These are phyloP conservation scores for Scedosporium aurantiacum DNA, from an alignment of 2,329 filamentous ascomycete species.

Conservation along the genomic window DNA sequence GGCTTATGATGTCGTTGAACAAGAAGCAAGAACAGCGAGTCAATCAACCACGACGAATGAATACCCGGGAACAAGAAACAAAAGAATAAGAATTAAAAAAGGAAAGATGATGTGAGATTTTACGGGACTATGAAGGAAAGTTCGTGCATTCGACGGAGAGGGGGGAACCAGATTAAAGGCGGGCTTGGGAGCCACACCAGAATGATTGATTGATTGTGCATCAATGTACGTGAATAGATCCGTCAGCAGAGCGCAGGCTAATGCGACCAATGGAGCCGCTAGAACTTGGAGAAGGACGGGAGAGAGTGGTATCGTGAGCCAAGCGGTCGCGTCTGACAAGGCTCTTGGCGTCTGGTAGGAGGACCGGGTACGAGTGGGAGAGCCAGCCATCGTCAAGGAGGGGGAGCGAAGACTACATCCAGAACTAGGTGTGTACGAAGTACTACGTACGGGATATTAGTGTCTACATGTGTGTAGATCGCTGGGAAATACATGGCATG, in stretches of 20 bases:
- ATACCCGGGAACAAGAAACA: not conserved
- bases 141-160: not conserved
- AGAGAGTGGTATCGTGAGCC: not conserved
- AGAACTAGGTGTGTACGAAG: too few relatives aligned
- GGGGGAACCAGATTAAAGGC: not conserved
- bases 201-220: not conserved
- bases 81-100: not conserved
- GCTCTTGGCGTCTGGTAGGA: not conserved
- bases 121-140: not conserved
- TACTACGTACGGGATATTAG: too few relatives aligned
- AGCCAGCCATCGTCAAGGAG: not conserved
- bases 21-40: not conserved
- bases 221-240: too few relatives aligned
- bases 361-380: not conserved
- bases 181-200: not conserved
- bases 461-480: too few relatives aligned
- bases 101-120: not conserved
- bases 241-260: not conserved
- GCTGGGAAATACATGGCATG: too few relatives aligned
- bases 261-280: not conserved
- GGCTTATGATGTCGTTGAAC: too few relatives aligned
- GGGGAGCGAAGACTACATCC: not conserved
- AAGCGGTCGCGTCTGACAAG: not conserved
- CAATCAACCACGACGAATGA: not conserved
- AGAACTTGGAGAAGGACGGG: not conserved